Percentiles rank a stretch among this genome's conserved stretches.
Conservation (phyloP, 139 green algal genomes). For the Volvox africanus region DNA sequence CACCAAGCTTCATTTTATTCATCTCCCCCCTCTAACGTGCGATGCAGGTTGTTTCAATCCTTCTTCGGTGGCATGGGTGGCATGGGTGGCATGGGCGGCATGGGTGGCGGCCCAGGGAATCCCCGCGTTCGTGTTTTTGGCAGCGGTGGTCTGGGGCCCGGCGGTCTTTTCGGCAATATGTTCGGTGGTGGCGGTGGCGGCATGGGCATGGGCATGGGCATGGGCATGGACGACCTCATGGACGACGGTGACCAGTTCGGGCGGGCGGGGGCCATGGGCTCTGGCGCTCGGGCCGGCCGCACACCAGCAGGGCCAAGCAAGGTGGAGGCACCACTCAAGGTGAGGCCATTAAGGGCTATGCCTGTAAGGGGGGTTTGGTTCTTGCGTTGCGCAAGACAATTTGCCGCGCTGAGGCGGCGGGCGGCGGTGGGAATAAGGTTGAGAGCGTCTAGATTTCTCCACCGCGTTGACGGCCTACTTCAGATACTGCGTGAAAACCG, state of each 20-base stretch:
- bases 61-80: constrained; percentile 40
- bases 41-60: constrained; percentile 20
- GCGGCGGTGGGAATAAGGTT: too few relatives aligned
- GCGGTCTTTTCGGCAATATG: not conserved
- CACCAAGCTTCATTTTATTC: too few relatives aligned
- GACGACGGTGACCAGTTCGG: constrained; percentile 9
- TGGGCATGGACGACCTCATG: constrained; percentile 37
- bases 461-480: too few relatives aligned
- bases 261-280: not conserved
- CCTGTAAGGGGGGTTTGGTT: too few relatives aligned
- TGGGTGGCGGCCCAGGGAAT: constrained; percentile 23
- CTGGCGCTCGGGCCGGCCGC: not conserved
- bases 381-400: too few relatives aligned
- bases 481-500: too few relatives aligned
- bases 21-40: too few relatives aligned
- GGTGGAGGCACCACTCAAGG: constrained; percentile 43
- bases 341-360: not conserved
- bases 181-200: not conserved
- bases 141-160: constrained; percentile 34
- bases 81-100: constrained; percentile 23
- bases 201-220: not conserved
- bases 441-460: too few relatives aligned
- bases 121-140: constrained; percentile 1
- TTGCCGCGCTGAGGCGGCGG: too few relatives aligned
- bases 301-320: constrained; percentile 35